Conservation (phyloP, 495 filamentous ascomycete genomes). For the Penicillium odoratum region DNA sequence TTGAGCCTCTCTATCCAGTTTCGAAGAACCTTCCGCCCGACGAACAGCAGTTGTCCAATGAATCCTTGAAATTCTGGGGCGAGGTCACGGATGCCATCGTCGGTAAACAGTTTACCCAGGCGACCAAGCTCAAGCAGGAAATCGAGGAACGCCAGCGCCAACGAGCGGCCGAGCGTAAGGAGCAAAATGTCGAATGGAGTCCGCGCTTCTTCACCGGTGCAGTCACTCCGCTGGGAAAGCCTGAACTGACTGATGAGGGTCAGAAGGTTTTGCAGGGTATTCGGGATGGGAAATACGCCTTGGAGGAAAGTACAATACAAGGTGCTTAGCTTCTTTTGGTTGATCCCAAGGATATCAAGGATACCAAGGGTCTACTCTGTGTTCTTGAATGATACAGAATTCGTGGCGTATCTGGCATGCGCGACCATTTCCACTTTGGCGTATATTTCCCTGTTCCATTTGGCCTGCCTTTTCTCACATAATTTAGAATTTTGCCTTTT, state of each 20-base stretch:
- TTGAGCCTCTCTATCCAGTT: slow-evolving; percentile 73
- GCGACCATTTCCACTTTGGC: slow-evolving; percentile 23
- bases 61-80: slow-evolving; percentile 86
- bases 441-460: slow-evolving; percentile 5
- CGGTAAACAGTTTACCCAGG: slow-evolving; percentile 77
- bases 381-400: slow-evolving; percentile 6
- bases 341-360: not conserved
- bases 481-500: slow-evolving; percentile 1
- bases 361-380: slow-evolving; percentile 7
- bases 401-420: slow-evolving; percentile 35
- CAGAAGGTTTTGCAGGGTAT: slow-evolving; percentile 66
- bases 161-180: slow-evolving; percentile 76
- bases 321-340: slow-evolving; percentile 36
- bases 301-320: slow-evolving; percentile 48
- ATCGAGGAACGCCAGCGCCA: slow-evolving; percentile 88
- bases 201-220: slow-evolving; percentile 87
- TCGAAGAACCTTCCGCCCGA: slow-evolving; percentile 75
- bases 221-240: slow-evolving; percentile 72
- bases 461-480: not conserved
- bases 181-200: slow-evolving; percentile 65
- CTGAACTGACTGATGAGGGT: slow-evolving; percentile 78
- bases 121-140: slow-evolving; percentile 84
- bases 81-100: slow-evolving; percentile 85
- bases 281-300: slow-evolving; percentile 58
- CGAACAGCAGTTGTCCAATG: slow-evolving; percentile 79